Base-by-base conservation (phyloP, 768 basidiomycete species). In the Russula compacta region DNA sequence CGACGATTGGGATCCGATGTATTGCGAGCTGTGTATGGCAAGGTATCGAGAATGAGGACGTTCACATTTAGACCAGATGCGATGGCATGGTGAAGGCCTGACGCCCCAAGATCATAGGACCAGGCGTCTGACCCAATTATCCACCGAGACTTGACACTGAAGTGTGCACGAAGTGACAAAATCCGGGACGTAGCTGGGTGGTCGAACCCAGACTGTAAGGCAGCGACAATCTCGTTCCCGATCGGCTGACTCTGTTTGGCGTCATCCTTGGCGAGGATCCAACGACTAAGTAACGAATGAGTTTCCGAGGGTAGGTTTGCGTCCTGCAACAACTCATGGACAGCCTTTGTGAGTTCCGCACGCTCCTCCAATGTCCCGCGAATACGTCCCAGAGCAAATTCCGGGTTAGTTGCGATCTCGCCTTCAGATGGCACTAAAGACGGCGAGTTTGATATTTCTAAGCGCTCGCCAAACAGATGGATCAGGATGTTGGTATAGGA, bases 111-210 rank as follows among this genome's bases (percentile, higher is more conserved):
- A 73, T 98, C 97, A 71, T 97, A 92, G 0, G 95, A 89, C 97
- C 97, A 98, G 0, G 92, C 89, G 71, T 99, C 97, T 19, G 95
- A 98, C 19, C 95, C 94, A 67, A 99, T 88, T 73, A 99, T 98
- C 97, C 97, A 99, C 60, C 90, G 80, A 7, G 91, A 93, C 40
- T 77, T 77, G 8, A 84, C 76, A 44, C 82, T 75, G 67, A 97
- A 83, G 66, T 85, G 81, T 19, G 81, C 73, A 43, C 79, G 79
- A 11, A 88, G 75, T 15, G 79, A 68, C 40, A 92, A 78, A 48
- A 91, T 79, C 33, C 78, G 78, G 43, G 82, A 73, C 5, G 81
- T 82, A 9, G 79, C 73, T 5, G 79, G 71, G 60, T 79, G 76
- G 8, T 71, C 61, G 51, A 73, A 50, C 17, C 77, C 59, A 17